These are phyloP conservation scores for Smallanthus sonchifolius DNA, from an alignment of 129 eudicot genomes.

Conservation along the genomic window DNA sequence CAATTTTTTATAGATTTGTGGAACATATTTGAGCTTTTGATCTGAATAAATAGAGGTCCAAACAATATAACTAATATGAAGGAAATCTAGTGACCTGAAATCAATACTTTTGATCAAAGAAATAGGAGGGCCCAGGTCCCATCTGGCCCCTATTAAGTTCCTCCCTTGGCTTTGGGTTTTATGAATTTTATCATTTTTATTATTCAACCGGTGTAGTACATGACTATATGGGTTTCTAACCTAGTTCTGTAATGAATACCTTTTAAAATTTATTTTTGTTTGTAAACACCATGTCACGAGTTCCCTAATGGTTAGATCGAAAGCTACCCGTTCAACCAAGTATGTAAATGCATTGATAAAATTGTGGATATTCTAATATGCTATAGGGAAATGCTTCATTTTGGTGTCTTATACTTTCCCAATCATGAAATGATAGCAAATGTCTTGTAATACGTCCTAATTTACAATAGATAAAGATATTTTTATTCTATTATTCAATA, in stretches of 20 bases:
- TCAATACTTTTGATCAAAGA: no score
- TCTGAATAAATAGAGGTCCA: no score
- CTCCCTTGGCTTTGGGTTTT: no score
- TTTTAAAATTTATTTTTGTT: not conserved
- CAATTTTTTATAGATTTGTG: no score
- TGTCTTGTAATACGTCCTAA: not conserved
- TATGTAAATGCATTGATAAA: not conserved
- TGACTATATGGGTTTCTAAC: no score
- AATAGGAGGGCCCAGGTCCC: no score
- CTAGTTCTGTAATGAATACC: not conserved
- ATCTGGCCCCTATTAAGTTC: no score
- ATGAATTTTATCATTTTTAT: no score
- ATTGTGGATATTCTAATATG: not conserved
- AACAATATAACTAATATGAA: no score
- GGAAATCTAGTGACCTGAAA: no score
- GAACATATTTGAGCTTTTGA: no score
- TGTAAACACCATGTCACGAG: not conserved
- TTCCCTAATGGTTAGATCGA: not conserved
- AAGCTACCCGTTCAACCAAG: not conserved
- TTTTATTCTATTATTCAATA: not conserved
- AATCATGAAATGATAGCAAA: not conserved
- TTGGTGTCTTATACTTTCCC: not conserved
- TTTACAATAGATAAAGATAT: not conserved
- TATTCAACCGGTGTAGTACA: no score
- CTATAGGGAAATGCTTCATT: not conserved